Percentiles rank a stretch among this genome's conserved stretches.
Conservation (phyloP, 2,329 filamentous ascomycete species). For the Phialophora chinensis region DNA sequence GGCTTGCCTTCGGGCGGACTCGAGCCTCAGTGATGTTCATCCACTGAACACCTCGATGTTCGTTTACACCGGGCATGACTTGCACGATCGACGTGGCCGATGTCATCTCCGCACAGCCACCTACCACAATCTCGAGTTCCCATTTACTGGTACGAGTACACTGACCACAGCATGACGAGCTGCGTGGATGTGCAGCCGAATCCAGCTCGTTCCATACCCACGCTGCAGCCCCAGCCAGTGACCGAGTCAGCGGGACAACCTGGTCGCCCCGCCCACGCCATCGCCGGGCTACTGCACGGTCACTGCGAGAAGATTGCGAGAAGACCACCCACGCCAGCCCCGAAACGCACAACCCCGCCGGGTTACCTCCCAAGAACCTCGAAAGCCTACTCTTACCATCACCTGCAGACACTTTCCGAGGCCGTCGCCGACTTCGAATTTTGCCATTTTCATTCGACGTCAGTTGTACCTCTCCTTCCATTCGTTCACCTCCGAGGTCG, state of each 20-base stretch:
- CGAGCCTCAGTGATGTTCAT: neutral
- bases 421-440: constrained; percentile 31
- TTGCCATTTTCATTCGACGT: constrained; percentile 14
- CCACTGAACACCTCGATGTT: neutral
- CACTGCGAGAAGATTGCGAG: constrained; percentile 12
- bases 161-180: constrained; percentile 1
- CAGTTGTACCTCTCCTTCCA: constrained; percentile 19
- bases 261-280: constrained; percentile 21
- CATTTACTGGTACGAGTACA: neutral
- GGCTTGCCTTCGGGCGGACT: neutral
- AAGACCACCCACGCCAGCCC: constrained; percentile 28
- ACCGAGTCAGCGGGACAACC: constrained; percentile 11
- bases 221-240: neutral
- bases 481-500: constrained; percentile 29
- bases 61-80: constrained; percentile 1
- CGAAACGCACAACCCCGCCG: constrained; percentile 28
- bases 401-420: constrained; percentile 11
- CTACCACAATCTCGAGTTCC: constrained; percentile 2
- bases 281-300: constrained; percentile 27
- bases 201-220: constrained; percentile 22
- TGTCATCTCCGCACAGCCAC: neutral
- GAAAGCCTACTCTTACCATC: constrained; percentile 7
- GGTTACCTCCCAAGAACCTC: constrained; percentile 9
- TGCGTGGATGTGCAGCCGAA: constrained; percentile 2
- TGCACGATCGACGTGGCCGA: neutral